Evolutionary conservation across 371 early-diverging fungal genomes (phyloP), one percentile per base, ranked within the genome.

Genomic region (Syncephalastrum racemosum): DNA sequence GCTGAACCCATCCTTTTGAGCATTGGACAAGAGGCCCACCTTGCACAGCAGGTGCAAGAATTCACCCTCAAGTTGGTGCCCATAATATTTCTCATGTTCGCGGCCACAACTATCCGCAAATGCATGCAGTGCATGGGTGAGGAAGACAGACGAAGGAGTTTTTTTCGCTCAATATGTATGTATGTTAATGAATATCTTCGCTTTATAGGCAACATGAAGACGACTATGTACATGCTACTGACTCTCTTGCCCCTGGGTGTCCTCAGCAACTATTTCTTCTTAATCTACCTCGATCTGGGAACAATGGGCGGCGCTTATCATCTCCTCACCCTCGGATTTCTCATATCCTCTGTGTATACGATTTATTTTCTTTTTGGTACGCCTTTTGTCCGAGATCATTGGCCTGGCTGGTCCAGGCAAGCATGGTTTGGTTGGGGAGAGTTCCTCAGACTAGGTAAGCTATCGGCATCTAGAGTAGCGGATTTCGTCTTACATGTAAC

Each of bases 121-220:
- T 73, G 69, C 50, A 50, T 77, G 10, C 74, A 73, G 49, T 58
- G 67, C 8, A 40, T 73, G 10, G 73, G 73, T 67, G 64, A 62
- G 36, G 10, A 0, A 31, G 36, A 31, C 1, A n/a, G n/a, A n/a
- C n/a, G n/a, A 27, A 31, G 10, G 12, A 31, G 43, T n/a, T 19
- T 23, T 36, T 24, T 0, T 8, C 10, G 36, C 36, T 46, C 13
- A 18, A 16, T n/a, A n/a, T n/a, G n/a, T n/a, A n/a, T n/a, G 12
- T 31, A 31, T 31, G 36, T 12, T 10, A 31, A 10, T 10, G 36
- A 0, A 0, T 39, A 31, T 24, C 12, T 8, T 36, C 24, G 15
- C 24, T 42, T 46, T 25, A 25, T 31, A 67, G 68, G 68, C 24
- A 60, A 71, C 25, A 73, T 73, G 77, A 63, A 62, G 18, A 60